phyloP scores from a whole-genome alignment of 2,329 filamentous ascomycete species.

The Aspergillus fumigatiaffinis region DNA sequence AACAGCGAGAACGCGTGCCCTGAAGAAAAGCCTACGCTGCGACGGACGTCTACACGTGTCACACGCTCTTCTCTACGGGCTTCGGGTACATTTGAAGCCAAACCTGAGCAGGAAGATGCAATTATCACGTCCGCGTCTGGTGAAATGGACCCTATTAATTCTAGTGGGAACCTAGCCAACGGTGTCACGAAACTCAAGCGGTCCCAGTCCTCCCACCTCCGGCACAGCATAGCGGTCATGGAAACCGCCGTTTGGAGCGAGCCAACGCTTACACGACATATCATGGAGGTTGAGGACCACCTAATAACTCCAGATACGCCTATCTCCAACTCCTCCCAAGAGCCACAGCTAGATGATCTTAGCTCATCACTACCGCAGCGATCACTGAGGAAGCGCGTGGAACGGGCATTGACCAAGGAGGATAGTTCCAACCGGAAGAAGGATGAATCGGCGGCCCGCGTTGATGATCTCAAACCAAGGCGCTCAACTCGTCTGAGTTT shows the following conservation, averaged over 20 bases:
- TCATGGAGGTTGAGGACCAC: constrained; percentile 20
- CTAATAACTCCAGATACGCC: constrained; percentile 31
- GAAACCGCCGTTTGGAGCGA: constrained; percentile 31
- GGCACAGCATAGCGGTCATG: constrained; percentile 41
- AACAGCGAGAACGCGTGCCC: constrained; percentile 34
- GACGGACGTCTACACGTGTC: constrained; percentile 36
- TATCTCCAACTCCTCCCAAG: constrained; percentile 32
- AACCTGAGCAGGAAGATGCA: constrained; percentile 21
- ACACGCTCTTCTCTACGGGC: constrained; percentile 37
- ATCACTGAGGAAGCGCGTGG: constrained; percentile 29
- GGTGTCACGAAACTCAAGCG: constrained; percentile 32
- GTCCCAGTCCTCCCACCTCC: constrained; percentile 33
- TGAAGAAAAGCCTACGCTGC: constrained; percentile 30
- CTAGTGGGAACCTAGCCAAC: constrained; percentile 39
- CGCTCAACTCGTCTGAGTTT: constrained; percentile 44
- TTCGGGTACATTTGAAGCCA: constrained; percentile 24
- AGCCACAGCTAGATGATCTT: constrained; percentile 19
- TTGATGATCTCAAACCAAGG: constrained; percentile 28
- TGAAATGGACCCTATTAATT: constrained; percentile 23
- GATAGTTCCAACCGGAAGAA: constrained; percentile 21
- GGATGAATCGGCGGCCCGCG: constrained; percentile 19
- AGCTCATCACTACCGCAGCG: constrained; percentile 25
- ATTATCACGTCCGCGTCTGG: constrained; percentile 17
- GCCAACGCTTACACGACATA: constrained; percentile 16
- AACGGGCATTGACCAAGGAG: constrained; percentile 26